Conservation (phyloP, 352 stramenopile genomes). For the Globisporangium nodosum region DNA sequence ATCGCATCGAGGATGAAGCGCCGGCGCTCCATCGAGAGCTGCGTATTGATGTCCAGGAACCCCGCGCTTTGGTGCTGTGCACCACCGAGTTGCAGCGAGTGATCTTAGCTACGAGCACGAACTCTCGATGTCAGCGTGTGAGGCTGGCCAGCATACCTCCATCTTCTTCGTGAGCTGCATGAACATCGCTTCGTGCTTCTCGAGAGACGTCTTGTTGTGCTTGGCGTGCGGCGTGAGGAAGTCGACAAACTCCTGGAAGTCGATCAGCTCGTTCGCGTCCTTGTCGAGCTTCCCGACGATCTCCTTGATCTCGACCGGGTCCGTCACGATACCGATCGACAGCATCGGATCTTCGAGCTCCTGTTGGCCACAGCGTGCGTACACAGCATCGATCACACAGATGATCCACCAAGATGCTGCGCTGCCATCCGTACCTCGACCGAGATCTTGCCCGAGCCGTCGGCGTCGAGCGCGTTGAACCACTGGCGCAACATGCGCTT, state of each 20-base stretch:
- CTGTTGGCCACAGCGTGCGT: slow-evolving; percentile 2
- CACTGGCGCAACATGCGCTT: slow-evolving; percentile 75
- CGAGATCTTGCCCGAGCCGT: slow-evolving; percentile 66
- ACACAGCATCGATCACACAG: neutral
- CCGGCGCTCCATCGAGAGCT: slow-evolving; percentile 67
- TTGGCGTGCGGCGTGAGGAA: slow-evolving; percentile 60
- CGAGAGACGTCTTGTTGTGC: slow-evolving; percentile 30
- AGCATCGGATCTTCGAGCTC: slow-evolving; percentile 77
- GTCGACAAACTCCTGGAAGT: slow-evolving; percentile 77
- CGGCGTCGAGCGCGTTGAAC: slow-evolving; percentile 67
- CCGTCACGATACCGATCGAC: slow-evolving; percentile 69
- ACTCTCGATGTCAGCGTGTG: neutral
- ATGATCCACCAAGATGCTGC: neutral
- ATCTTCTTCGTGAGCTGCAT: slow-evolving; percentile 75
- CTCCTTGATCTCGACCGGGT: slow-evolving; percentile 50
- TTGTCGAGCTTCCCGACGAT: slow-evolving; percentile 64
- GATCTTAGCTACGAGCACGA: neutral
- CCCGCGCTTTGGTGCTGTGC: slow-evolving; percentile 60
- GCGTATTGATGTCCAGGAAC: slow-evolving; percentile 72
- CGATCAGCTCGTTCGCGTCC: slow-evolving; percentile 65
- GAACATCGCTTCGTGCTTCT: slow-evolving; percentile 69
- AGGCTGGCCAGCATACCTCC: slow-evolving; percentile 27
- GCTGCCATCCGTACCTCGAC: slow-evolving; percentile 30
- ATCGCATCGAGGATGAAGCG: slow-evolving; percentile 73
- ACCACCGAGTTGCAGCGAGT: neutral